Conservation (phyloP, 805 yeast genomes). For the Spathaspora arborariae region DNA sequence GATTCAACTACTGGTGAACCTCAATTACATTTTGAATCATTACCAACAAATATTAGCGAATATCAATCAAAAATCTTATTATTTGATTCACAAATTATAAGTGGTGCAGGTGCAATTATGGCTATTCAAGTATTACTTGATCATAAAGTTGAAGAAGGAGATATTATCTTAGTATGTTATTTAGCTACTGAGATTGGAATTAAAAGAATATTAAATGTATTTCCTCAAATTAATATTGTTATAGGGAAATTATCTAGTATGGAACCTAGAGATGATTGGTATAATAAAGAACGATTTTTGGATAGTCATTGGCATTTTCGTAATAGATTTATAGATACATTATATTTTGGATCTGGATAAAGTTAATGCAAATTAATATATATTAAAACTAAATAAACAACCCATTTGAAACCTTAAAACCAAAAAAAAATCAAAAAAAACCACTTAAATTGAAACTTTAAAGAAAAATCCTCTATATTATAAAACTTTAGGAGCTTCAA, state of each 20-base stretch:
- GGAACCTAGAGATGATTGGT: slow-evolving; percentile 14
- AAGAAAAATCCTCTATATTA: not conserved
- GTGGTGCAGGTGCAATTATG: slow-evolving; percentile 95
- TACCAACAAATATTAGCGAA: slow-evolving; percentile 43
- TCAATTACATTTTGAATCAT: slow-evolving; percentile 73
- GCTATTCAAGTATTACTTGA: slow-evolving; percentile 84
- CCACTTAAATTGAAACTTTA: not conserved
- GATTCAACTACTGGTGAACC: slow-evolving; percentile 93
- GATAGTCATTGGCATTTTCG: slow-evolving; percentile 59
- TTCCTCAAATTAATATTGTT: slow-evolving; percentile 63
- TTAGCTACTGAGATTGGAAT: slow-evolving; percentile 78
- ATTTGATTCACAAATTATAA: slow-evolving; percentile 82
- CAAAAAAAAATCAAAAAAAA: not conserved
- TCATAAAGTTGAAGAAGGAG: slow-evolving; percentile 60
- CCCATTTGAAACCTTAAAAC: too few species aligned
- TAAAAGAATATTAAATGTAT: slow-evolving; percentile 68
- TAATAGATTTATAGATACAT: slow-evolving; percentile 66
- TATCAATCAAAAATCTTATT: slow-evolving; percentile 49
- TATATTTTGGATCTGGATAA: slow-evolving; percentile 66
- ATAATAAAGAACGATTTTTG: slow-evolving; percentile 37
- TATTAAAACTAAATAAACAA: not conserved
- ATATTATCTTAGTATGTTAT: slow-evolving; percentile 68
- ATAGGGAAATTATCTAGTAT: slow-evolving; percentile 60
- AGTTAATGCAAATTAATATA: not conserved
- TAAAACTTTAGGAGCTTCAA: slow-evolving; percentile 29